Base-by-base conservation (phyloP, 2,329 filamentous ascomycete species). In the Penicillium crustosum region DNA sequence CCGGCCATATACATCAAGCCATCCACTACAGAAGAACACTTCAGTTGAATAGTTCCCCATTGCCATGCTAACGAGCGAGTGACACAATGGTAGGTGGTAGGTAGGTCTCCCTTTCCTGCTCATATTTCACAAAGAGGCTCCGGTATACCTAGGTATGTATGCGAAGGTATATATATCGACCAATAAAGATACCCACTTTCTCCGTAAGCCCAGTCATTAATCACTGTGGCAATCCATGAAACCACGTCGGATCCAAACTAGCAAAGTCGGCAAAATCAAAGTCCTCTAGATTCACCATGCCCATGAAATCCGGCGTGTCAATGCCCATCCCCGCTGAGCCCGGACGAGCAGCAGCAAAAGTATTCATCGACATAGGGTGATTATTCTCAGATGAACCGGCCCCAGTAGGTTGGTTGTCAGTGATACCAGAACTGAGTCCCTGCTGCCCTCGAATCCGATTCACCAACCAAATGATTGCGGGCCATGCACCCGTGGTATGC, bases 271-370 rank as follows among this genome's bases (percentile, higher is more conserved):
- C 43, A 31, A 45, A 21, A 31, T 45, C 27, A 1, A 45, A 45
- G 0, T 21, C 43, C 1, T 45, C 43, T 3, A 45, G 6, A 31
- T 45, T 45, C 3, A 45, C 43, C 43, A 45, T 0, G 1, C 27
- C 43, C 43, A 45, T 21, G n/a, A 45, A 45, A 31, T 31, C 12
- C n/a, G 43, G 0, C n/a, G 27, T 31, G 2, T 31, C 43, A 31
- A 45, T 2, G 2, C n/a, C 43, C 1, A 8, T 19, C 6, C 0
- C 27, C 1, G 2, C 27, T 4, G n/a, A 9, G n/a, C n/a, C 10
- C 1, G 7, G 27, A 47, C n/a, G 27, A 10, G 12, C 12, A 31
- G 27, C 27, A 47, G 36, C 4, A 27, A 29, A 47, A 5, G 9
- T 5, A 1, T 19, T 10, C 12, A 3, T 33, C 7, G n/a, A 0